These are phyloP conservation scores for Pterocarpus santalinus DNA, from an alignment of 306 rosid species.

Conservation along the genomic window DNA sequence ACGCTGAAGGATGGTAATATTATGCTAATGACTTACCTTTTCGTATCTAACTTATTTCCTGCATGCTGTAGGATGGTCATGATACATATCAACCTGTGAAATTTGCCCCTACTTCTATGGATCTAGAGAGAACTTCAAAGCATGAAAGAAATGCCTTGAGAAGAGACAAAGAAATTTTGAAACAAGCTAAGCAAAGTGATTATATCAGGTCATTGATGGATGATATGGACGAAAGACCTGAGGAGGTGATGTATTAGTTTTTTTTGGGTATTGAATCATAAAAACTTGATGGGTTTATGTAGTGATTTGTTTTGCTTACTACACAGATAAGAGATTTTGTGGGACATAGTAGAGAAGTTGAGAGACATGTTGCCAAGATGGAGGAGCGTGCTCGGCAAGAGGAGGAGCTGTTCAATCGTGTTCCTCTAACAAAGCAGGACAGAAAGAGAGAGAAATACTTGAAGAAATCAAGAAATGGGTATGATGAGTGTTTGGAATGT, in stretches of 20 bases:
- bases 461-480: slow-evolving; percentile 88
- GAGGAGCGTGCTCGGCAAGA: slow-evolving; percentile 79
- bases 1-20: not conserved
- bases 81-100: slow-evolving; percentile 66
- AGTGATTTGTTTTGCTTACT: slow-evolving; percentile 41
- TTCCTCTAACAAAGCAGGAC: slow-evolving; percentile 78
- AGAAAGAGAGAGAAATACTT: slow-evolving; percentile 77
- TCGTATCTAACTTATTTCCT: slow-evolving; percentile 35
- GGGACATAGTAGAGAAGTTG: slow-evolving; percentile 77
- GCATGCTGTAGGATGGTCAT: slow-evolving; percentile 58
- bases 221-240: slow-evolving; percentile 83
- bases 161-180: slow-evolving; percentile 69
- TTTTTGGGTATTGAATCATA: slow-evolving; percentile 29
- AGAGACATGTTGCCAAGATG: slow-evolving; percentile 63
- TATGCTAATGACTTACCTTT: slow-evolving; percentile 11
- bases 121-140: slow-evolving; percentile 66
- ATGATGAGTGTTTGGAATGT: slow-evolving; percentile 34
- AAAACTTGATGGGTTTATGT: slow-evolving; percentile 20
- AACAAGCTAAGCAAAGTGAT: slow-evolving; percentile 68
- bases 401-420: slow-evolving; percentile 84
- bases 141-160: slow-evolving; percentile 75
- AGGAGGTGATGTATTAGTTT: slow-evolving; percentile 70
- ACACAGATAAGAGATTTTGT: slow-evolving; percentile 68
- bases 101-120: slow-evolving; percentile 81
- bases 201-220: slow-evolving; percentile 69